Conservation (phyloP, 805 yeast species). For the Wickerhamiella kazuoi region DNA sequence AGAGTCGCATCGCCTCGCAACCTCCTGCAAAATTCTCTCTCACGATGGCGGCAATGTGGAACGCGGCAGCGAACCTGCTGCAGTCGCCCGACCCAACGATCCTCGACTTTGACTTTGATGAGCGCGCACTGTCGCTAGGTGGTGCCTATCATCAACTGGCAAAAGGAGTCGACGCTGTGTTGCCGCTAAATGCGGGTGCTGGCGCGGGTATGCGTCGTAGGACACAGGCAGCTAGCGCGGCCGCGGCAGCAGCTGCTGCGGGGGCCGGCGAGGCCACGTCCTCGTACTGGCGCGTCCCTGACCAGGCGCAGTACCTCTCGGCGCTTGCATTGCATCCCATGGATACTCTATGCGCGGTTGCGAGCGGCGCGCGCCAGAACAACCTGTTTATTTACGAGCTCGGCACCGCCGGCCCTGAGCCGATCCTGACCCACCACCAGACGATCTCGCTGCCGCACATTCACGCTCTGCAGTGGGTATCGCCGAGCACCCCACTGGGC, state of each 20-base stretch:
- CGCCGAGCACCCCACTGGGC: slow-evolving; percentile 20
- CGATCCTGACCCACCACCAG: slow-evolving; percentile 37
- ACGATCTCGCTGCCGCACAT: slow-evolving; percentile 39
- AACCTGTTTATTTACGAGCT: slow-evolving; percentile 39
- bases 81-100: not conserved
- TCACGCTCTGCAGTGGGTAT: slow-evolving; percentile 28
- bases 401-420: slow-evolving; percentile 18
- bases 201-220: too few species aligned
- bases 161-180: too few species aligned
- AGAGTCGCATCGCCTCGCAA: too few species aligned
- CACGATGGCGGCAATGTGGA: not conserved
- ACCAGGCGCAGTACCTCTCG: slow-evolving; percentile 19
- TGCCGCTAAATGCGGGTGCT: not conserved
- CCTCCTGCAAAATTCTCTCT: too few species aligned
- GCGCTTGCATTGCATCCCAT: slow-evolving; percentile 21
- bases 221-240: not conserved
- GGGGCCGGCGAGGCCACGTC: slow-evolving; percentile 5
- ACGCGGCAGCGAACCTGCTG: not conserved
- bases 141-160: too few species aligned
- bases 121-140: too few species aligned
- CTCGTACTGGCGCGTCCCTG: slow-evolving; percentile 25
- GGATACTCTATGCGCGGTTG: slow-evolving; percentile 34
- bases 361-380: slow-evolving; percentile 30
- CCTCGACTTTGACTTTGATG: not conserved
- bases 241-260: not conserved